Evolutionary conservation across 495 filamentous ascomycete species (phyloP), one percentile per base, ranked within the genome.

Genomic region (Tetracladium setigerum): DNA sequence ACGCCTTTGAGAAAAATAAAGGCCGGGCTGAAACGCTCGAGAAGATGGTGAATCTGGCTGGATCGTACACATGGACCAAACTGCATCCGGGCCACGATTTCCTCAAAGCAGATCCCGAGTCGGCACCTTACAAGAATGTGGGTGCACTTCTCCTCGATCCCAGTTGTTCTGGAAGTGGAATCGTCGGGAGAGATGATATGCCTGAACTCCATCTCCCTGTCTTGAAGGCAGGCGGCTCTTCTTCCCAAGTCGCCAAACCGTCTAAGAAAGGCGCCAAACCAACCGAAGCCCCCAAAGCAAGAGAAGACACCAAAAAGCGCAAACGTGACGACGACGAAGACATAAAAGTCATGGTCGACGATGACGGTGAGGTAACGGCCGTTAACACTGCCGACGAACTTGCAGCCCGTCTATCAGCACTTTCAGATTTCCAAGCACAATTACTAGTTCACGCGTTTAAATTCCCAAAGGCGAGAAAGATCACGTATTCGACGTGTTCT

Each of bases 401-500:
- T 9, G 58, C 71, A 24, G 66, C 69, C 1, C 82, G 92, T 2
- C 72, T 97, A 9, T 62, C 62, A 12, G 80, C 88, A 2, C 69
- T 94, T 5, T 83, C 87, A 1, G 73, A 79, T 18, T 86, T 95
- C 17, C 89, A 95, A 60, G 72, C 86, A 14, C 70, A 74, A 22
- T 77, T 95, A 13, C 69, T 95, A 5, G 74, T 83, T 44, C 89
- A 94, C 60, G 91, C 92, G 0, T 79, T 97, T 62, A 61, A 65
- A 18, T 98, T 95, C 53, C 86, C 89, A 0, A 66, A 72, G n/a
- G 89, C 88, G 0, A 70, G 59, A 3, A 83, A 74, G 56, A 83
- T 97, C 33, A 86, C 84, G 0, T 98, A 98, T 60, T 90, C 84
- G 34, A 98, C 92, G 0, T 98, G 92, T 60, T 97, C 92, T 0